A percentile compares a stretch with the other conserved stretches of the same genome.
Evolutionary conservation across 2,329 filamentous ascomycete genomes (phyloP).

Genomic region (Phyllosticta capitalensis): DNA sequence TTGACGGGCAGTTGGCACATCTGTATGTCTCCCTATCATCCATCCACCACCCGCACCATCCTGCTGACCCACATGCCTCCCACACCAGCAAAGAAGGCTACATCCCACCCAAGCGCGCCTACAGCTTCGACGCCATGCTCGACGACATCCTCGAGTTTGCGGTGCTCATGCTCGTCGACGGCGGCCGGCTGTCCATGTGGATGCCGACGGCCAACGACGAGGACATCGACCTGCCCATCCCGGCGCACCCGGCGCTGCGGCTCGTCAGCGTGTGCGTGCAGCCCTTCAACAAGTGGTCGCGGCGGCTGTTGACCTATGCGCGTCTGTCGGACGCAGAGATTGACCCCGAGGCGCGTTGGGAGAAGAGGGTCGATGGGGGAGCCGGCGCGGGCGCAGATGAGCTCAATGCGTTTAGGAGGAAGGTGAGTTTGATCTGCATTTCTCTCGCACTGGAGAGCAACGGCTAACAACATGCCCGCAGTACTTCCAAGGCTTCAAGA

Average conservation of each 20-base stretch:
- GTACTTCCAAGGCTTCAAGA: slow-evolving; percentile 33
- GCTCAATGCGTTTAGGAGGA: slow-evolving; percentile 57
- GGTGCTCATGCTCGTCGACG: slow-evolving; percentile 62
- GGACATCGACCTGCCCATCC: slow-evolving; percentile 64
- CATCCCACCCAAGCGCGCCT: slow-evolving; percentile 81
- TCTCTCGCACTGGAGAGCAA: not conserved
- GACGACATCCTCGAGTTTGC: slow-evolving; percentile 84
- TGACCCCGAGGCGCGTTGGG: slow-evolving; percentile 11
- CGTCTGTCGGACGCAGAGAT: slow-evolving; percentile 44
- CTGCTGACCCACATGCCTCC: slow-evolving; percentile 6
- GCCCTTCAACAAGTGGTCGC: slow-evolving; percentile 86
- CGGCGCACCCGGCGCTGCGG: slow-evolving; percentile 65
- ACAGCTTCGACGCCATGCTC: slow-evolving; percentile 83
- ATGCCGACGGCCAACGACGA: slow-evolving; percentile 68
- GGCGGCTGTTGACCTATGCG: slow-evolving; percentile 77
- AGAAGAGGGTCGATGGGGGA: slow-evolving; percentile 23
- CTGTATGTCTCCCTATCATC: slow-evolving; percentile 40
- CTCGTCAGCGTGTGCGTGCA: slow-evolving; percentile 72
- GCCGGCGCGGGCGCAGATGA: slow-evolving; percentile 51
- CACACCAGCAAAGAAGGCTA: slow-evolving; percentile 50
- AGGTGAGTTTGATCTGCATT: slow-evolving; percentile 21
- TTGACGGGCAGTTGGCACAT: slow-evolving; percentile 61
- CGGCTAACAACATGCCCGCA: slow-evolving; percentile 1
- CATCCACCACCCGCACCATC: not conserved
- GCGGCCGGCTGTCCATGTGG: slow-evolving; percentile 84